These are phyloP conservation scores for Pichia sp. DNA, from an alignment of 1,139 yeast species.

Conservation along the genomic window DNA sequence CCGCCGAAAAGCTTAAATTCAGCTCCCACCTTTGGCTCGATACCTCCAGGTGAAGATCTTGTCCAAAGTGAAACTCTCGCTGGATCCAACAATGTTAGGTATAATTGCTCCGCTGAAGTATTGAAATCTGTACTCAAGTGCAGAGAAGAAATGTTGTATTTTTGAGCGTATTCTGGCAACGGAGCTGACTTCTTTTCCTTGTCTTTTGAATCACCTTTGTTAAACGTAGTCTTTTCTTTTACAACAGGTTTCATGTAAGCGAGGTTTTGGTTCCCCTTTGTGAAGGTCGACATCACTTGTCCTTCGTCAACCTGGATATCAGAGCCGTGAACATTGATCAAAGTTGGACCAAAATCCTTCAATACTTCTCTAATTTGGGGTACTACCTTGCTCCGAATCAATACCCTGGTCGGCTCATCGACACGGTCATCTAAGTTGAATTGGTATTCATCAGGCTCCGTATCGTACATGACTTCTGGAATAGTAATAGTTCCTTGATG, in stretches of 20 bases:
- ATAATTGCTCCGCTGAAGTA: slow-evolving; percentile 83
- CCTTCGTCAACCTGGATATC: slow-evolving; percentile 75
- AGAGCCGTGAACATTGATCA: slow-evolving; percentile 70
- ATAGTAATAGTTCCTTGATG: slow-evolving; percentile 67
- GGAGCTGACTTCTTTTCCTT: slow-evolving; percentile 9
- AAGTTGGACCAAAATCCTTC: slow-evolving; percentile 67
- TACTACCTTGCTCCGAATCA: slow-evolving; percentile 57
- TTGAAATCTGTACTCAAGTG: slow-evolving; percentile 78
- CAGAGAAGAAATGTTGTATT: slow-evolving; percentile 74
- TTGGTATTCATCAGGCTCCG: slow-evolving; percentile 78
- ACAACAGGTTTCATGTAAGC: slow-evolving; percentile 28
- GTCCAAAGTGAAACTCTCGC: slow-evolving; percentile 86
- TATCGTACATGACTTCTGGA: slow-evolving; percentile 95
- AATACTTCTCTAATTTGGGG: slow-evolving; percentile 66
- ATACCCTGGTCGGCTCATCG: slow-evolving; percentile 43
- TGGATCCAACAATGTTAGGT: slow-evolving; percentile 68
- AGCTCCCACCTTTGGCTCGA: slow-evolving; percentile 61
- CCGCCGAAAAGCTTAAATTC: slow-evolving; percentile 79
- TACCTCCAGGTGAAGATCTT: slow-evolving; percentile 62
- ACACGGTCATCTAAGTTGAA: slow-evolving; percentile 67
- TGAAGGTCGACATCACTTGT: slow-evolving; percentile 57
- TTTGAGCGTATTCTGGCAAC: slow-evolving; percentile 36
- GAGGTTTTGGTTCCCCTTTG: slow-evolving; percentile 57
- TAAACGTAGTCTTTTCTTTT: slow-evolving; percentile 29
- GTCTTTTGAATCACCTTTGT: slow-evolving; percentile 20